Evolutionary conservation across 768 basidiomycete genomes (phyloP).

Genomic region (Porphyrellus cyaneotinctus): DNA sequence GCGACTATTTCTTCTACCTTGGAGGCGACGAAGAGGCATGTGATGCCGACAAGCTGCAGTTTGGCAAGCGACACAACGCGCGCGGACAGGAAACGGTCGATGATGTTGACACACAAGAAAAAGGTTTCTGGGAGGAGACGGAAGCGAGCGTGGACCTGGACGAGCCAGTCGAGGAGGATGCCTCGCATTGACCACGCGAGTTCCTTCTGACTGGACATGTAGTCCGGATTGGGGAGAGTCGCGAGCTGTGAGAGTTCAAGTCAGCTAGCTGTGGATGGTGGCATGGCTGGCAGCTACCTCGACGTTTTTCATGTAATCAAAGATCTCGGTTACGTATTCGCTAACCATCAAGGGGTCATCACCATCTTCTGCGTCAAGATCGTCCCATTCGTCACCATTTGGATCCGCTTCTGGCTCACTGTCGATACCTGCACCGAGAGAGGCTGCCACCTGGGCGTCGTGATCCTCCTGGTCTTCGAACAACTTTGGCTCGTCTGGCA

Average conservation of each 20-base stretch:
- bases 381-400: conserved; percentile 72
- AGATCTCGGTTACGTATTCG: conserved; percentile 94
- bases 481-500: conserved; percentile 40
- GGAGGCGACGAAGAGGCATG: conserved; percentile 81
- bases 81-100: conserved; percentile 65
- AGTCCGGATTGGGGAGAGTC: conserved; percentile 79
- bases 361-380: conserved; percentile 85
- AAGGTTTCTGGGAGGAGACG: conserved; percentile 85
- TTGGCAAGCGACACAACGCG: conserved; percentile 61
- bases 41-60: conserved; percentile 87
- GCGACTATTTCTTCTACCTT: conserved; percentile 94
- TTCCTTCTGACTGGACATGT: conserved; percentile 81
- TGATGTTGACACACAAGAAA: conserved; percentile 83
- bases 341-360: conserved; percentile 97
- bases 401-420: conserved; percentile 63
- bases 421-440: conserved; percentile 39
- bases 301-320: conserved; percentile 79
- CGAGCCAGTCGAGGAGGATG: conserved; percentile 88
- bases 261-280: neutral
- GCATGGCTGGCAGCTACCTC: conserved; percentile 52
- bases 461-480: conserved; percentile 43
- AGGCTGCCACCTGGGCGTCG: conserved; percentile 34
- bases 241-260: conserved; percentile 44
- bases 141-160: conserved; percentile 87
- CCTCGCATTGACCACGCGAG: conserved; percentile 88